Percentiles rank a stretch among this genome's conserved stretches.
phyloP scores from a whole-genome alignment of 73 alveolate genomes.

The Tetrahymena borealis region DNA sequence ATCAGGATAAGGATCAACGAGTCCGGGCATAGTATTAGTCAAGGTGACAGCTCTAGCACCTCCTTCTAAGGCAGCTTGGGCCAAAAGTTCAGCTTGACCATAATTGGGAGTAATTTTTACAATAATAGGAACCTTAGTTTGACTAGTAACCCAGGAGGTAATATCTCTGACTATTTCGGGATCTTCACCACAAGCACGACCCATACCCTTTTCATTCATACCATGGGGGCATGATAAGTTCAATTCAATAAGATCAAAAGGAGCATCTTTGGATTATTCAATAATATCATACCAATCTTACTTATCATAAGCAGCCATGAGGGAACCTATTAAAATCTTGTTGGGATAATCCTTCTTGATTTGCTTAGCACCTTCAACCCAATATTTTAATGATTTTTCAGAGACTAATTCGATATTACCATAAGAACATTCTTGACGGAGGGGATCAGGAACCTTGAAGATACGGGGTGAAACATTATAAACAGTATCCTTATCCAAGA shows the following conservation, averaged over 20 bases:
- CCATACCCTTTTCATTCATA: constrained; percentile 66
- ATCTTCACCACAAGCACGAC: constrained; percentile 61
- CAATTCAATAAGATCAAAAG: constrained; percentile 48
- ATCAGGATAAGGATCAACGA: constrained; percentile 45
- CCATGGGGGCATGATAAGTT: constrained; percentile 67
- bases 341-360: constrained; percentile 59
- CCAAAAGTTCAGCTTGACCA: constrained; percentile 30
- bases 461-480: constrained; percentile 57
- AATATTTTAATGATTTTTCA: constrained; percentile 52
- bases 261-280: constrained; percentile 31
- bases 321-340: constrained; percentile 47
- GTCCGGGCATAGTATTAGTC: constrained; percentile 52
- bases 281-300: constrained; percentile 56
- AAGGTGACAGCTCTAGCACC: constrained; percentile 59
- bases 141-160: constrained; percentile 37
- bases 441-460: constrained; percentile 48
- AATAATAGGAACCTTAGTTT: constrained; percentile 33
- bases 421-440: constrained; percentile 40
- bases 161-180: constrained; percentile 45
- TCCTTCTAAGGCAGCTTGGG: constrained; percentile 42
- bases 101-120: constrained; percentile 39
- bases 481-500: constrained; percentile 52
- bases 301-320: constrained; percentile 43
- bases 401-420: constrained; percentile 54
- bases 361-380: constrained; percentile 59